phyloP scores from a whole-genome alignment of 2,329 filamentous ascomycete species.

The Colletotrichum echinochloae region DNA sequence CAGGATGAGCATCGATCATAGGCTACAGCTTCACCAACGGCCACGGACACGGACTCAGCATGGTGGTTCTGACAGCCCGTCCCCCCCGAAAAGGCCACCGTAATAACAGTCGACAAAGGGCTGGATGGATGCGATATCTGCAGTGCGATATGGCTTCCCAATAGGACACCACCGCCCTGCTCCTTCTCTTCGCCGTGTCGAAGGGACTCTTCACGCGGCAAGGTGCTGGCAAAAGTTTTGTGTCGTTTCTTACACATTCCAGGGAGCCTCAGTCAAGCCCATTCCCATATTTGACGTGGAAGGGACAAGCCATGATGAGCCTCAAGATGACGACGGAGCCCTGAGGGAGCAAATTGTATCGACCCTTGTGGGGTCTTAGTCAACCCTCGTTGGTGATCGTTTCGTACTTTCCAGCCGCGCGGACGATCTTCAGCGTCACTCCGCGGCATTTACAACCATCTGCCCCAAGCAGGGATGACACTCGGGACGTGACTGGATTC shows the following conservation, averaged over 20 bases:
- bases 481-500: conserved; percentile 12
- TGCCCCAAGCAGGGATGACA: conserved; percentile 18
- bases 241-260: not conserved
- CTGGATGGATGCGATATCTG: not conserved
- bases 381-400: conserved; percentile 1
- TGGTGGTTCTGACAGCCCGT: conserved; percentile 5
- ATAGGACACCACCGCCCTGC: not conserved
- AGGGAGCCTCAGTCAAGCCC: not conserved
- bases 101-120: not conserved
- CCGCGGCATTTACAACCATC: conserved; percentile 12
- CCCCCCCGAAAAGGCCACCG: not conserved
- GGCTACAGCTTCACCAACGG: conserved; percentile 7
- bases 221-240: not conserved
- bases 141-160: not conserved
- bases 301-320: not conserved
- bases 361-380: not conserved
- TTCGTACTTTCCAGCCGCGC: conserved; percentile 4
- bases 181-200: not conserved
- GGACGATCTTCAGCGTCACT: conserved; percentile 26
- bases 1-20: not conserved
- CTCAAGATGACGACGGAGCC: not conserved
- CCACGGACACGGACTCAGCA: not conserved
- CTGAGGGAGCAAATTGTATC: not conserved
- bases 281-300: not conserved
- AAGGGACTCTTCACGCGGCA: not conserved